Evolutionary conservation across 768 basidiomycete genomes (phyloP).

Genomic region (Kwoniella newhampshirensis): DNA sequence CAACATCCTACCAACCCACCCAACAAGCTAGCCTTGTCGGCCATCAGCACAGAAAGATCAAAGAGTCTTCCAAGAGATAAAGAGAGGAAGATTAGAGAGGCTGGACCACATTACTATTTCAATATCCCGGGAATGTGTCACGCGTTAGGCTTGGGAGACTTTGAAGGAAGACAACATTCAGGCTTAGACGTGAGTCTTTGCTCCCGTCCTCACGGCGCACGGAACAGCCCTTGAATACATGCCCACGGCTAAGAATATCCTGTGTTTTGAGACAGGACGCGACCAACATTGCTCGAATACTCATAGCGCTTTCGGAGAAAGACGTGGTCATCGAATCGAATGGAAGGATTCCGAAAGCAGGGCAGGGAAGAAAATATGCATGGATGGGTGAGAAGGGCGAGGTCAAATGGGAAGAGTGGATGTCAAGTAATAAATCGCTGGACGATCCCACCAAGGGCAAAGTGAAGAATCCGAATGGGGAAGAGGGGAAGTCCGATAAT

Average conservation of each 20-base stretch:
- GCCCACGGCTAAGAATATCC: not conserved
- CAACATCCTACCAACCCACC: slow-evolving; percentile 21
- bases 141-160: slow-evolving; percentile 68
- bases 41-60: slow-evolving; percentile 27
- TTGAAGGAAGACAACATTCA: slow-evolving; percentile 79
- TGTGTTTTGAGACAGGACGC: slow-evolving; percentile 65
- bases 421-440: slow-evolving; percentile 11
- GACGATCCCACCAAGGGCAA: not conserved
- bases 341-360: slow-evolving; percentile 26
- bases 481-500: too few species aligned
- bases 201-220: not conserved
- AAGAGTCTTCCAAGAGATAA: slow-evolving; percentile 17
- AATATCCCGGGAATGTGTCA: slow-evolving; percentile 63
- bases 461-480: too few species aligned
- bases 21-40: slow-evolving; percentile 15
- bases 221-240: too few species aligned
- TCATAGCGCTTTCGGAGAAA: slow-evolving; percentile 71
- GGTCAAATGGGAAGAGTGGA: slow-evolving; percentile 43
- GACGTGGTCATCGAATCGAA: slow-evolving; percentile 72
- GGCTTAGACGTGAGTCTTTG: slow-evolving; percentile 75
- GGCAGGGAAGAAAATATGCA: slow-evolving; percentile 29
- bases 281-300: slow-evolving; percentile 79
- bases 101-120: slow-evolving; percentile 26
- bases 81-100: slow-evolving; percentile 28
- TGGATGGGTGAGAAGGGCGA: slow-evolving; percentile 51